Evolutionary conservation across 2,329 filamentous ascomycete species (phyloP).

Genomic region (Lasiodiplodia citricola): DNA sequence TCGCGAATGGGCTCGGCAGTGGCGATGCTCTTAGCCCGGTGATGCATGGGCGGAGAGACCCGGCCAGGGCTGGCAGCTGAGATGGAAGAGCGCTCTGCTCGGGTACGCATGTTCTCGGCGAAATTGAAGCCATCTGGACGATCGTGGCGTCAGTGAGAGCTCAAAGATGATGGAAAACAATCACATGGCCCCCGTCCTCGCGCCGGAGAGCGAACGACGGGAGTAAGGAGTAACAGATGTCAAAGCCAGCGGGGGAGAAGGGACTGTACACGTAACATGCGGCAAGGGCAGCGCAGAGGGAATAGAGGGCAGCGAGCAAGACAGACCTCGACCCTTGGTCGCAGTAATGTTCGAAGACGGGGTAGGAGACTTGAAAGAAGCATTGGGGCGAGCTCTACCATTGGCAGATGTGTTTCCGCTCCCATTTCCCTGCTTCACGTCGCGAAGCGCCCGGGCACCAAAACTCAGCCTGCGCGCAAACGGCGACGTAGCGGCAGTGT

Average conservation of each 20-base stretch:
- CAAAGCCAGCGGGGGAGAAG: slow-evolving; percentile 36
- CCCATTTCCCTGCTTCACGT: slow-evolving; percentile 63
- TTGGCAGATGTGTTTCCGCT: slow-evolving; percentile 60
- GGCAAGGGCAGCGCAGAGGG: slow-evolving; percentile 25
- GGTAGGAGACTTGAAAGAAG: slow-evolving; percentile 53
- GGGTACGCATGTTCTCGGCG: slow-evolving; percentile 91
- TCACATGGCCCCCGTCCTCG: slow-evolving; percentile 13
- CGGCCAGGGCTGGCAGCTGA: slow-evolving; percentile 53
- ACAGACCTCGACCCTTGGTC: slow-evolving; percentile 64
- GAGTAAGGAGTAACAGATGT: background rate
- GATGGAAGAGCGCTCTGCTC: slow-evolving; percentile 78
- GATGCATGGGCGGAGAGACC: slow-evolving; percentile 51
- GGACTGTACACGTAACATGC: slow-evolving; percentile 32
- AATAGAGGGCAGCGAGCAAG: slow-evolving; percentile 48
- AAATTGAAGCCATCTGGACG: slow-evolving; percentile 92
- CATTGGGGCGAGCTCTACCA: slow-evolving; percentile 62
- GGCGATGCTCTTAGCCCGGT: slow-evolving; percentile 72
- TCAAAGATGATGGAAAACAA: slow-evolving; percentile 39
- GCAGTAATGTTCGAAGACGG: slow-evolving; percentile 51
- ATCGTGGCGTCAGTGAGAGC: slow-evolving; percentile 66
- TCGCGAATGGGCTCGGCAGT: slow-evolving; percentile 62
- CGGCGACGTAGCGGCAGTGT: slow-evolving; percentile 58
- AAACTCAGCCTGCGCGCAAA: slow-evolving; percentile 89
- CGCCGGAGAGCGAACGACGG: slow-evolving; percentile 4
- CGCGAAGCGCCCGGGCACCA: slow-evolving; percentile 77